Evolutionary conservation across 2,329 filamentous ascomycete species (phyloP), one percentile per base, ranked within the genome.

Genomic region (Madurella mycetomatis): DNA sequence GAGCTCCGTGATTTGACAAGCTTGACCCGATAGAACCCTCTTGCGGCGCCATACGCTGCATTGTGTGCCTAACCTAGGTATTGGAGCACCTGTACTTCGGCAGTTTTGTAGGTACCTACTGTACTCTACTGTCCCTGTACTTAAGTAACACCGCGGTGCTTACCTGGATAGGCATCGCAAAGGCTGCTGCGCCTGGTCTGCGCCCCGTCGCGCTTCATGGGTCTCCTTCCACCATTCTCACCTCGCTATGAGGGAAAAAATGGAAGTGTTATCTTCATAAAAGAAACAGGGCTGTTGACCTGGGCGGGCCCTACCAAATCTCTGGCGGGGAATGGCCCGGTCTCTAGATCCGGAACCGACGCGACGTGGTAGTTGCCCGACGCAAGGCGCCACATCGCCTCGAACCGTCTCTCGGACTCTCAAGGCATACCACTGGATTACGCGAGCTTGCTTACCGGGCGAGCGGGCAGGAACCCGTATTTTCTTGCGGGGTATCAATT

Each of bases 261-360:
- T 25, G 25, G 25, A 25, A 25, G 25, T 25, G 25, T 7, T 7
- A 25, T 25, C 4, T 3, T 25, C 25, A n/a, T 25, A 7, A 7
- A 25, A 25, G 25, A 25, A 25, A 25, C 25, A 25, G 25, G 25
- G 25, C 25, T 25, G 25, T 25, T 25, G 25, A 7, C 25, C 7
- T 25, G 25, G 7, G 25, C 25, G 25, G 25, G 25, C 25, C 25
- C 25, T 25, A 7, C 25, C 25, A 7, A 25, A 25, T 25, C 25
- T 25, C 25, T 25, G 25, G 25, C 25, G 25, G 25, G 25, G 19
- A 44, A 40, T 25, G 32, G 12, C 44, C 49, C 45, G 45, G 41
- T 37, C 48, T 42, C 49, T 49, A 42, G 17, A 55, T 55, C 41
- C 46, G 53, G 53, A n/a, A 52, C 53, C 49, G 40, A 34, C 1